phyloP scores from a whole-genome alignment of 495 filamentous ascomycete species.

The Hyaloscypha hepaticicola region DNA sequence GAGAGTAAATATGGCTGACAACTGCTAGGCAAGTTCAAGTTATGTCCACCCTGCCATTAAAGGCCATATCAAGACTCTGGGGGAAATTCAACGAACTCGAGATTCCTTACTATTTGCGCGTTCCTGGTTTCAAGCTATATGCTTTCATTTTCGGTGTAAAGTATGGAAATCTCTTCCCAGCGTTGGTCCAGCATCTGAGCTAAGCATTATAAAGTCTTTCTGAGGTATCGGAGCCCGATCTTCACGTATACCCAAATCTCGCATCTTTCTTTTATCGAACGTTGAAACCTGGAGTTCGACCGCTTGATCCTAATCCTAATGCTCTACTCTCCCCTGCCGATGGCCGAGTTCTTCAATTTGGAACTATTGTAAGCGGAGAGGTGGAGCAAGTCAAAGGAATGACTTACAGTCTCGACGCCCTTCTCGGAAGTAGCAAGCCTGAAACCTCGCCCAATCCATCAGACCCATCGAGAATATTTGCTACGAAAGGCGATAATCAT shows the following conservation, averaged over 20 bases:
- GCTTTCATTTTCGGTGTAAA: conserved; percentile 91
- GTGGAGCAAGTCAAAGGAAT: conserved; percentile 99
- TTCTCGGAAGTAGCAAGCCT: conserved; percentile 68
- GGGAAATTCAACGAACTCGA: conserved; percentile 91
- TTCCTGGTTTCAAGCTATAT: conserved; percentile 95
- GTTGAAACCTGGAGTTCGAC: conserved; percentile 86
- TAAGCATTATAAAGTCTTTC: conserved; percentile 52
- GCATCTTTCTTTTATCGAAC: conserved; percentile 96
- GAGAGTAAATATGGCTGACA: conserved; percentile 14
- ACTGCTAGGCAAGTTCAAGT: conserved; percentile 79
- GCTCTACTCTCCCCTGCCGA: conserved; percentile 86
- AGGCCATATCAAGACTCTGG: conserved; percentile 91
- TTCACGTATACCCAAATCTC: conserved; percentile 87
- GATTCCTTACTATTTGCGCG: conserved; percentile 85
- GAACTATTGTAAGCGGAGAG: conserved; percentile 84
- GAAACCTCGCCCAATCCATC: conserved; percentile 25
- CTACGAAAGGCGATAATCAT: conserved; percentile 13
- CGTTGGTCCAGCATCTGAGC: neutral
- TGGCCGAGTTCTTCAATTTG: conserved; percentile 87
- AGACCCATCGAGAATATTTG: conserved; percentile 20
- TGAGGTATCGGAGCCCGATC: conserved; percentile 83
- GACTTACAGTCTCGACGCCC: conserved; percentile 92
- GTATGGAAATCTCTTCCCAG: conserved; percentile 38
- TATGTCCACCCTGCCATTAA: conserved; percentile 93
- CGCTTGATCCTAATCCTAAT: conserved; percentile 75